Evolutionary conservation across 2,329 filamentous ascomycete genomes (phyloP), one percentile per base, ranked within the genome.

Genomic region (Lecanosticta acicola): DNA sequence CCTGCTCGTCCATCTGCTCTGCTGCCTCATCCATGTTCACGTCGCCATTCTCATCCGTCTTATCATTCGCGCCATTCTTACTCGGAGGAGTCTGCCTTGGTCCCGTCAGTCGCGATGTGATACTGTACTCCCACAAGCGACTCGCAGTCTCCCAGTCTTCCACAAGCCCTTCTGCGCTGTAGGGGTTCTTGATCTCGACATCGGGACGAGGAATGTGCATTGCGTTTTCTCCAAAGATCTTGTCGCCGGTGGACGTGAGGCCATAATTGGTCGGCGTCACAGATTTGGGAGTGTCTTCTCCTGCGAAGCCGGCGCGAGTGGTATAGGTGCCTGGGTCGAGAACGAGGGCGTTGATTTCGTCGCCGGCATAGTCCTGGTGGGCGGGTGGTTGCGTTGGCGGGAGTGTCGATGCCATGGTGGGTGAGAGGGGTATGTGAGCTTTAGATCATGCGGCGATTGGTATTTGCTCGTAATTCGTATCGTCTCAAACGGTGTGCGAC

Each of bases 281-380:
- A 21, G 87, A 89, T 73, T 97, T 97, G 58, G 93, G 93, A 0
- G 89, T 85, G 71, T 98, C 93, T 78, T 98, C 94, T 64, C 94
- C 93, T 10, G 94, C 94, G 64, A 97, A 98, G 48, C 93, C 93
- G 49, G 90, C 93, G 69, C 94, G 89, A 33, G 87, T 90, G 58
- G 82, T 84, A 63, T 86, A 87, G 72, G 89, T 96, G 51, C 94
- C 93, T 2, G 93, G 87, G 65, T 98, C 93, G 64, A 98, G 87
- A 32, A 98, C 87, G 58, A 98, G 85, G 42, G 94, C 94, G 29
- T 90, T 94, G 55, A 98, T 90, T 74, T 98, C 93, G 75, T 98
- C 93, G 14, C 44, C 44, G 9, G 44, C 44, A 21, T 46, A 46
- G 24, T 46, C 44, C 20, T 41, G 38, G n/a, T 34, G 20, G 19